phyloP scores from a whole-genome alignment of 2,329 filamentous ascomycete species.

The Xylaria hypoxylon region DNA sequence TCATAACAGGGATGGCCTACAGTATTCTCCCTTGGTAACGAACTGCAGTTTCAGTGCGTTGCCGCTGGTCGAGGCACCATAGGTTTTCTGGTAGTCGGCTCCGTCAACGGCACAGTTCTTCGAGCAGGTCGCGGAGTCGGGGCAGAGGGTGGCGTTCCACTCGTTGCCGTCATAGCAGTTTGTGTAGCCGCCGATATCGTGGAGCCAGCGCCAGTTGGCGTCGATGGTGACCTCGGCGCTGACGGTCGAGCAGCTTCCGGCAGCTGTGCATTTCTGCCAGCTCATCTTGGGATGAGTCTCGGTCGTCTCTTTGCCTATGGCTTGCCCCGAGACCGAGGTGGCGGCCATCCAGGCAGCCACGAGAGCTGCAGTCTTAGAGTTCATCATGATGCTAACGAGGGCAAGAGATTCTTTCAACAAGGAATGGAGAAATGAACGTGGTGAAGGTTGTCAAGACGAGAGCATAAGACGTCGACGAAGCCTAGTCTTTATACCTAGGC shows the following conservation, averaged over 20 bases:
- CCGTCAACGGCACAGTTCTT: slow-evolving; percentile 58
- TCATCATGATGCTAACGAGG: slow-evolving; percentile 38
- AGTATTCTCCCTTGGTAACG: slow-evolving; percentile 59
- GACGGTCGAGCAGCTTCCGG: slow-evolving; percentile 57
- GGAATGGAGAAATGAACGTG: slow-evolving; percentile 24
- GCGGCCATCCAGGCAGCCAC: slow-evolving; percentile 52
- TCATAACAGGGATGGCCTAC: slow-evolving; percentile 24
- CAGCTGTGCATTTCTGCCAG: slow-evolving; percentile 59
- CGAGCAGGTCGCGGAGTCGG: slow-evolving; percentile 54
- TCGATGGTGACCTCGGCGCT: slow-evolving; percentile 60
- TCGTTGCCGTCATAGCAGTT: slow-evolving; percentile 62
- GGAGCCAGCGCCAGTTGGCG: slow-evolving; percentile 65
- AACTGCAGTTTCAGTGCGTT: slow-evolving; percentile 62
- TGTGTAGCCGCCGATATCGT: slow-evolving; percentile 54
- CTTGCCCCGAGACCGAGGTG: slow-evolving; percentile 53
- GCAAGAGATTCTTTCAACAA: slow-evolving; percentile 13
- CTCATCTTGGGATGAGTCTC: slow-evolving; percentile 60
- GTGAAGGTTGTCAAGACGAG: slow-evolving; percentile 20
- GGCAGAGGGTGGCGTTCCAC: slow-evolving; percentile 53
- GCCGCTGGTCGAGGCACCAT: slow-evolving; percentile 60
- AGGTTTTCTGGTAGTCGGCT: slow-evolving; percentile 58
- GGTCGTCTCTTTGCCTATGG: slow-evolving; percentile 54
- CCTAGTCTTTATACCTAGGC: slow-evolving; percentile 34
- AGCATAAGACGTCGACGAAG: slow-evolving; percentile 13
- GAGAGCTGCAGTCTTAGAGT: slow-evolving; percentile 48